Conservation (phyloP, 2,329 filamentous ascomycete genomes). For the Microsporum audouinii region DNA sequence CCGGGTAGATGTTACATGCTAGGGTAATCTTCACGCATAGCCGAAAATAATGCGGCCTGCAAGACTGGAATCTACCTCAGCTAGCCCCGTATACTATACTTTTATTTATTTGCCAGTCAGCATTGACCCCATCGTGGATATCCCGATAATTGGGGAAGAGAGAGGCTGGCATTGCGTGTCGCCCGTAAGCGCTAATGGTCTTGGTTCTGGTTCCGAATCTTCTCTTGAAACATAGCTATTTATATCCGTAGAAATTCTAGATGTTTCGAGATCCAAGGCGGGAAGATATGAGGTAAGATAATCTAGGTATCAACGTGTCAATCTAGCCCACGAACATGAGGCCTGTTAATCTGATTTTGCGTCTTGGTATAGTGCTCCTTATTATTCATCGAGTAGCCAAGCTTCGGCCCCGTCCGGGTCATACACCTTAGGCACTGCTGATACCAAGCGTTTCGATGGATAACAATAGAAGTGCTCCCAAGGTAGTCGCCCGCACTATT, state of each 20-base stretch:
- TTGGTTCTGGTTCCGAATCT: not conserved
- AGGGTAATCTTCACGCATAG: not conserved
- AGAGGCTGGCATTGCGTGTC: not conserved
- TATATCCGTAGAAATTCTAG: not conserved
- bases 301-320: too few relatives aligned
- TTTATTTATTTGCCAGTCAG: not conserved
- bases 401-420: not conserved
- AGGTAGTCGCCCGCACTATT: not conserved
- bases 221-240: not conserved
- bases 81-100: not conserved
- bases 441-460: not conserved
- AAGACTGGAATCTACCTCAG: not conserved
- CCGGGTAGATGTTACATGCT: not conserved
- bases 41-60: not conserved
- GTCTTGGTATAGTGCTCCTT: not conserved
- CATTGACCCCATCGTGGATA: not conserved
- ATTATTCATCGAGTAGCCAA: not conserved
- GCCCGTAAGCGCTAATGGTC: not conserved
- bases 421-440: not conserved
- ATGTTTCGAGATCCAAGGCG: not conserved
- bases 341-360: not conserved
- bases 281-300: not conserved
- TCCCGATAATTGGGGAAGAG: not conserved
- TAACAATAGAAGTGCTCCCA: not conserved
- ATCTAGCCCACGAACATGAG: not conserved